phyloP scores from a whole-genome alignment of 148 eudicot species.

The Talinum fruticosum region DNA sequence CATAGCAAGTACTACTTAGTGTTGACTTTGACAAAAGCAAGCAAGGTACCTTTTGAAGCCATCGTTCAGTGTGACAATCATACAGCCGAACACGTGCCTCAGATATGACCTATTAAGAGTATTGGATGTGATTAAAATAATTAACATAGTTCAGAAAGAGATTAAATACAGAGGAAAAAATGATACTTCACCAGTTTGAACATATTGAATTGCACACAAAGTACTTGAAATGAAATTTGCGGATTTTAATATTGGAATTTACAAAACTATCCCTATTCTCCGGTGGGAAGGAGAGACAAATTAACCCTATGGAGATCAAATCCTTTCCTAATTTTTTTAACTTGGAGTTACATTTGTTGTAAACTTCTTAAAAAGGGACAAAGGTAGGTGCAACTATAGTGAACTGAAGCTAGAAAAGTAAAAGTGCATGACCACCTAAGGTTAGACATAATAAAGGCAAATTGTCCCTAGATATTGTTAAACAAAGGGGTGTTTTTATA shows the following conservation, averaged over 20 bases:
- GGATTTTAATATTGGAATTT: not conserved
- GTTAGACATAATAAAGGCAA: conserved; percentile 10
- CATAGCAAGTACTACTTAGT: not conserved
- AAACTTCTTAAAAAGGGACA: not conserved
- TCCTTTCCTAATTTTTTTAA: not conserved
- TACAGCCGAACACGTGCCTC: conserved; percentile 19
- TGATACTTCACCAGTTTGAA: not conserved
- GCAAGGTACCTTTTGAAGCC: conserved; percentile 6
- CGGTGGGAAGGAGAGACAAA: not conserved
- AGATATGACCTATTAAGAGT: conserved; percentile 11
- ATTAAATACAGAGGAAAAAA: conserved; percentile 3
- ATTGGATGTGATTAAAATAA: not conserved
- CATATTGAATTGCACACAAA: not conserved
- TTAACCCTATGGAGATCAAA: not conserved
- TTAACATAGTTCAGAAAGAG: not conserved
- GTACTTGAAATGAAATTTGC: not conserved
- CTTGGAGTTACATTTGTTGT: not conserved
- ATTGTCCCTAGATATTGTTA: not conserved
- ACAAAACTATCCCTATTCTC: not conserved
- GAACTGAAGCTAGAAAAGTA: conserved; percentile 16
- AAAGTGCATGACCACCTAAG: conserved; percentile 13
- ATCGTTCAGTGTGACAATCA: conserved; percentile 11
- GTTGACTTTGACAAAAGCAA: conserved; percentile 22
- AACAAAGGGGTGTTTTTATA: not conserved
- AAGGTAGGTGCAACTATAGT: not conserved